Conservation (phyloP, 1,284 basidiomycete genomes). For the Tylopilus orsonianus region DNA sequence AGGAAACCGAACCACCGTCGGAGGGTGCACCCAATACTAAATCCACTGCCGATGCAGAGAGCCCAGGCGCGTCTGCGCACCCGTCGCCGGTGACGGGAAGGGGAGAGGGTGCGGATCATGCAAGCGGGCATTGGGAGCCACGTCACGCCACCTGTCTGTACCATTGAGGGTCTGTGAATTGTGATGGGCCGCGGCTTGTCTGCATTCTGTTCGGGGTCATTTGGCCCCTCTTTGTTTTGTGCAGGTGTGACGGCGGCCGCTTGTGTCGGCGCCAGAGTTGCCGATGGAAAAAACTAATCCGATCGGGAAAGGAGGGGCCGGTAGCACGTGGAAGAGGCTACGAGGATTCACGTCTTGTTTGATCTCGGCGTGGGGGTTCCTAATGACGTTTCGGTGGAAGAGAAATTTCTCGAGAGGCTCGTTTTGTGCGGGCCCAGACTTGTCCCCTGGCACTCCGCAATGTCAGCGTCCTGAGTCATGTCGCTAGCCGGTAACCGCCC, state of each 20-base stretch:
- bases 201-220: constrained; percentile 8
- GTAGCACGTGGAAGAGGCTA: constrained; percentile 9
- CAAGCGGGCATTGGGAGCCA: constrained; percentile 45
- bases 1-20: neutral
- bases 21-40: neutral
- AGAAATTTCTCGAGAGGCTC: neutral
- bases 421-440: constrained; percentile 10
- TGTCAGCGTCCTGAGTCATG: neutral
- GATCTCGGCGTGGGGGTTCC: neutral
- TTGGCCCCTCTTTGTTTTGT: neutral
- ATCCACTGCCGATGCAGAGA: neutral
- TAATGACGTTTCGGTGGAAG: constrained; percentile 20
- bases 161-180: constrained; percentile 17
- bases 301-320: neutral
- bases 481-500: constrained; percentile 11
- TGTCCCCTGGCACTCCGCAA: constrained; percentile 25
- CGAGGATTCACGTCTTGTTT: neutral
- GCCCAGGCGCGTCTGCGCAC: neutral
- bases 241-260: neutral
- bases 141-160: constrained; percentile 54
- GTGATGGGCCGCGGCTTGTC: constrained; percentile 1
- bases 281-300: neutral
- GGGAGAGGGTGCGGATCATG: constrained; percentile 14
- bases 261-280: neutral
- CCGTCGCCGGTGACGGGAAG: neutral